phyloP scores from a whole-genome alignment of 2,329 filamentous ascomycete genomes.

The Xylariaceae sp. region DNA sequence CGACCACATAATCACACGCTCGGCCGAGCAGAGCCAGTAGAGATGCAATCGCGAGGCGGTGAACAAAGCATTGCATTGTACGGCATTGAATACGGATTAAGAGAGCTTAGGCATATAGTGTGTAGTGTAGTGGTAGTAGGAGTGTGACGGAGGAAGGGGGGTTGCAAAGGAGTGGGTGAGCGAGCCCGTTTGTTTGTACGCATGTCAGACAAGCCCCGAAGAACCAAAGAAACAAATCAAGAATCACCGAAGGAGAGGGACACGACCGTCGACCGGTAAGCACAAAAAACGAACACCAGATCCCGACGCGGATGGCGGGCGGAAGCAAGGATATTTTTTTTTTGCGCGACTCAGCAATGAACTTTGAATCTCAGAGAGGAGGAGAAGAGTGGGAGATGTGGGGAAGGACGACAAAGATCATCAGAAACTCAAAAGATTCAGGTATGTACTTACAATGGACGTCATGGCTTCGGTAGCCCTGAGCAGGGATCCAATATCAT shows the following conservation, averaged over 20 bases:
- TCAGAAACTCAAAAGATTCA: neutral
- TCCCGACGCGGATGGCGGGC: neutral
- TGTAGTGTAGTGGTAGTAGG: neutral
- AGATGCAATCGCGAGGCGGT: slow-evolving; percentile 11
- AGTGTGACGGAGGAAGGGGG: neutral
- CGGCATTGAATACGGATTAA: slow-evolving; percentile 1
- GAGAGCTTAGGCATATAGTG: neutral
- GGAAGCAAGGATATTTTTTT: slow-evolving; percentile 6
- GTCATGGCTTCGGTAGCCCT: slow-evolving; percentile 28
- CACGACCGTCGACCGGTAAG: slow-evolving; percentile 5
- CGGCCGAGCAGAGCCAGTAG: slow-evolving; percentile 4
- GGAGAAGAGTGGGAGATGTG: slow-evolving; percentile 13
- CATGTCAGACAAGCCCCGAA: slow-evolving; percentile 10
- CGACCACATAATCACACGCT: slow-evolving; percentile 4
- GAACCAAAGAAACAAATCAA: slow-evolving; percentile 10
- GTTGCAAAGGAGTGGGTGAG: neutral
- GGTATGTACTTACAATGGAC: slow-evolving; percentile 30
- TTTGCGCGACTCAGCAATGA: neutral
- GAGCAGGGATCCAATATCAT: slow-evolving; percentile 15
- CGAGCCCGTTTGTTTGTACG: slow-evolving; percentile 3
- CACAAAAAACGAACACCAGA: slow-evolving; percentile 8
- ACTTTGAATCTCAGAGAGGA: slow-evolving; percentile 1
- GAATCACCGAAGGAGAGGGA: neutral
- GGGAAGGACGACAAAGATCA: slow-evolving; percentile 8
- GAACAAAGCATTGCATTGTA: slow-evolving; percentile 1